Conservation (phyloP, 2,329 filamentous ascomycete species). For the Apiospora arundinis region DNA sequence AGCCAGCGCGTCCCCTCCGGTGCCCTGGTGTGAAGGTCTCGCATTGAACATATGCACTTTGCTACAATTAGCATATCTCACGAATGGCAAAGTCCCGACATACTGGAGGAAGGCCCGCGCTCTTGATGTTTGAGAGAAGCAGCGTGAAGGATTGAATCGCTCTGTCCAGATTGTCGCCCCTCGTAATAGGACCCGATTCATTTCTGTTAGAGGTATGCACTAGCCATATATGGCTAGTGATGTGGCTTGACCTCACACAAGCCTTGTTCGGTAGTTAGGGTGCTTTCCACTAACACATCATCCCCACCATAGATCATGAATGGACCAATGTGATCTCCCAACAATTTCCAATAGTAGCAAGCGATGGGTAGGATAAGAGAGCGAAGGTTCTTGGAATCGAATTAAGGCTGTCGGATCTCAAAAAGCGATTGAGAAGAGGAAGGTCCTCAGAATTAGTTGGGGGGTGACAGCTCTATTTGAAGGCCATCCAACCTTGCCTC, state of each 20-base stretch:
- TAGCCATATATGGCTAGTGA: no score
- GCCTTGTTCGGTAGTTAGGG: no score
- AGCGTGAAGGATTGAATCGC: background rate
- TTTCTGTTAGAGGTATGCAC: no score
- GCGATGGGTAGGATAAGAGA: background rate
- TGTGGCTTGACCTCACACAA: no score
- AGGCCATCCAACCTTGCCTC: background rate
- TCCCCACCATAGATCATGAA: no score
- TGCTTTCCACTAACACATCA: no score
- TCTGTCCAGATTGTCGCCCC: background rate
- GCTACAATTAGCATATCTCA: background rate
- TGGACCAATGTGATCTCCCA: no score
- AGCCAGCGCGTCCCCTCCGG: background rate
- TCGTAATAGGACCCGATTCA: background rate
- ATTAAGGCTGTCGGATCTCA: background rate
- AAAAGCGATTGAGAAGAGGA: background rate
- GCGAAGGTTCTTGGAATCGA: background rate
- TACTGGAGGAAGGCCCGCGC: background rate
- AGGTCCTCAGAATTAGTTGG: background rate
- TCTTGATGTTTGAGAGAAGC: background rate
- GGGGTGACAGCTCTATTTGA: conserved; percentile 1
- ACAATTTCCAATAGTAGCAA: background rate
- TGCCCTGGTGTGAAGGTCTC: background rate
- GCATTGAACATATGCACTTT: background rate
- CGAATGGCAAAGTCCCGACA: background rate